Conservation (phyloP, 176 grass and related monocot species). For the Triticum timopheevii region DNA sequence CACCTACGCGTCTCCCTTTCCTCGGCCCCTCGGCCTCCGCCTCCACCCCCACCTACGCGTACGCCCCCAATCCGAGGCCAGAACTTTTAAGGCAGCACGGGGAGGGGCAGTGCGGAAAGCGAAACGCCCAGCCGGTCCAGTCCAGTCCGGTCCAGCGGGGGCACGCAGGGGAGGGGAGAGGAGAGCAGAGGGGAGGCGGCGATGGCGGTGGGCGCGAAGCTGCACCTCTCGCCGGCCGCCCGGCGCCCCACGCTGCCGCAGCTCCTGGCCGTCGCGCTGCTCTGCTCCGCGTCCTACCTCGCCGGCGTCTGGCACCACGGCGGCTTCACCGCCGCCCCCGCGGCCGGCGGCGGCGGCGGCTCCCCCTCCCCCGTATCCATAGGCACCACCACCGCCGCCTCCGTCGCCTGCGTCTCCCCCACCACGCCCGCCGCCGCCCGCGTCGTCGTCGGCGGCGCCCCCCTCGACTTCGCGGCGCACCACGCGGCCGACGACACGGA, state of each 20-base stretch:
- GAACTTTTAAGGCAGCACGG: slow-evolving; percentile 21
- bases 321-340: slow-evolving; percentile 27
- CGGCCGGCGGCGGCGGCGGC: background rate
- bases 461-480: slow-evolving; percentile 72
- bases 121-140: background rate
- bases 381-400: slow-evolving; percentile 21
- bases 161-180: background rate
- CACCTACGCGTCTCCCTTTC: slow-evolving; percentile 29
- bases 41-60: slow-evolving; percentile 1
- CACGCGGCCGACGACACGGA: slow-evolving; percentile 56
- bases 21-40: slow-evolving; percentile 1
- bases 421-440: background rate
- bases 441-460: background rate
- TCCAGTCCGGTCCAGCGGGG: background rate
- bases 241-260: slow-evolving; percentile 44
- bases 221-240: slow-evolving; percentile 32
- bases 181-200: background rate
- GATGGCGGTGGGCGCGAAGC: slow-evolving; percentile 56
- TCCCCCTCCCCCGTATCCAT: slow-evolving; percentile 36
- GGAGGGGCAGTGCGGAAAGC: background rate
- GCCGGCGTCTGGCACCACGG: slow-evolving; percentile 79
- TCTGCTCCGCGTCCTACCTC: slow-evolving; percentile 86
- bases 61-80: slow-evolving; percentile 11
- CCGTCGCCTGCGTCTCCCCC: slow-evolving; percentile 43
- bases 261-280: slow-evolving; percentile 56